Base-by-base conservation (phyloP, 345 rosid genomes). In the Erysimum cheiranthoides region DNA sequence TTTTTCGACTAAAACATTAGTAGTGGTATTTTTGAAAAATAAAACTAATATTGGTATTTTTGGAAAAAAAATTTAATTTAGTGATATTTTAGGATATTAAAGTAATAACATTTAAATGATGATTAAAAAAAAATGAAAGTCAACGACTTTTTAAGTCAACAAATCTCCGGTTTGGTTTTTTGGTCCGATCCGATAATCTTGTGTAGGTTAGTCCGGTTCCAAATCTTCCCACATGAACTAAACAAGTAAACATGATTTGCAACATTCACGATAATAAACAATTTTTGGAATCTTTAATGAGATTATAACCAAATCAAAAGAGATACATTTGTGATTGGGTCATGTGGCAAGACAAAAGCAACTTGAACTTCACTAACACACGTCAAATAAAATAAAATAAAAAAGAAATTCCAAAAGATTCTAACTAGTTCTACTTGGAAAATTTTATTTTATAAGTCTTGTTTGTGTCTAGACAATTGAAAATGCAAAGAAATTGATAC, bases 391-490 rank as follows among this genome's bases (percentile, higher is more conserved):
- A 32, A 4, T 0, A 21, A 21, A 21, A n/a, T n/a, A n/a, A 32
- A 18, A 17, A 18, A 49, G 17, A 9, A 8, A 50, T 2, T 50
- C 8, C 25, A 4, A 9, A 50, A 17, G 10, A 47, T 47, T 16
- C 25, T 2, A 38, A 47, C 31, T 27, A 45, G 30, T 36, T 61
- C 28, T 35, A n/a, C 12, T 70, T 70, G 66, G 35, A 58, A 50
- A 36, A 36, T 2, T 45, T 66, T 74, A 57, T 74, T 74, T 43
- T 27, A 65, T 28, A 14, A 14, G 61, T 6, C 40, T 7, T 58
- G 8, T 13, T 13, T 35, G 31, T 13, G 61, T 58, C 16, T 34
- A 71, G 67, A 71, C 7, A 18, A 32, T 21, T 45, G 31, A 71
- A 71, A 5, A 62, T 43, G 34, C 4, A 51, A 72, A 28, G 50